These are phyloP conservation scores for Aspergillus intermedius DNA, from an alignment of 2,329 filamentous ascomycete species.

Conservation along the genomic window DNA sequence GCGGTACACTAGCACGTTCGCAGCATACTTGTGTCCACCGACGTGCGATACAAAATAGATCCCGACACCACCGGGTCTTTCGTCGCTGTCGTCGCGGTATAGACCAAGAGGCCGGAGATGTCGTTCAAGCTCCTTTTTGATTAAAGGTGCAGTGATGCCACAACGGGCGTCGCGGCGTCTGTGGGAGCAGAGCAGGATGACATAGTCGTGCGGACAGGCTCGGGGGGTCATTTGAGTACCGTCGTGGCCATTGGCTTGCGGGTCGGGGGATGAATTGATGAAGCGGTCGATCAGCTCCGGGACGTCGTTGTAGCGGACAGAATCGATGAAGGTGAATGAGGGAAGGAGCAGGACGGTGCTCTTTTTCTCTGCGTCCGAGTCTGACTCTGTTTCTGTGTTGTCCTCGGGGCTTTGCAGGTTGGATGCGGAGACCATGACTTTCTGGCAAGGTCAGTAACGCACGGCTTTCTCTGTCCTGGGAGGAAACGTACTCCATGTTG, in stretches of 20 bases:
- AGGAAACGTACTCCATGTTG: constrained; percentile 56
- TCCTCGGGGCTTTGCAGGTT: constrained; percentile 16
- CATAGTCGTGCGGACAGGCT: constrained; percentile 68
- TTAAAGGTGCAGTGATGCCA: constrained; percentile 76
- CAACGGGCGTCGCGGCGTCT: constrained; percentile 83
- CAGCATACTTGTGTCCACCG: constrained; percentile 87
- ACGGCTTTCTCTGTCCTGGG: background rate
- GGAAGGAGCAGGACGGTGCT: constrained; percentile 68
- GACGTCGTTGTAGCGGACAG: constrained; percentile 61
- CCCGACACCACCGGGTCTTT: constrained; percentile 74
- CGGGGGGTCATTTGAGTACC: constrained; percentile 43
- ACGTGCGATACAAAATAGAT: constrained; percentile 92
- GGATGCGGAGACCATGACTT: constrained; percentile 32
- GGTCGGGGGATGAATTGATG: constrained; percentile 53
- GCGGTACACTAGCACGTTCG: constrained; percentile 84
- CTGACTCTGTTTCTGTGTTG: constrained; percentile 9
- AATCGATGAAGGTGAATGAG: constrained; percentile 70
- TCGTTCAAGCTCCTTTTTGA: constrained; percentile 73
- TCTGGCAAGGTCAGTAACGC: constrained; percentile 11
- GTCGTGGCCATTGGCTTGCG: constrained; percentile 43
- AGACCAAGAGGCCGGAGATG: constrained; percentile 74
- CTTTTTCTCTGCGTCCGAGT: constrained; percentile 4
- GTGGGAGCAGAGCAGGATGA: constrained; percentile 86
- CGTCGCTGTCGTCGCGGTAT: constrained; percentile 74
- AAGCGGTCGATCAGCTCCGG: constrained; percentile 60